Evolutionary conservation across 805 yeast genomes (phyloP), one percentile per base, ranked within the genome.

Genomic region (Cyberlindnera mrakii): DNA sequence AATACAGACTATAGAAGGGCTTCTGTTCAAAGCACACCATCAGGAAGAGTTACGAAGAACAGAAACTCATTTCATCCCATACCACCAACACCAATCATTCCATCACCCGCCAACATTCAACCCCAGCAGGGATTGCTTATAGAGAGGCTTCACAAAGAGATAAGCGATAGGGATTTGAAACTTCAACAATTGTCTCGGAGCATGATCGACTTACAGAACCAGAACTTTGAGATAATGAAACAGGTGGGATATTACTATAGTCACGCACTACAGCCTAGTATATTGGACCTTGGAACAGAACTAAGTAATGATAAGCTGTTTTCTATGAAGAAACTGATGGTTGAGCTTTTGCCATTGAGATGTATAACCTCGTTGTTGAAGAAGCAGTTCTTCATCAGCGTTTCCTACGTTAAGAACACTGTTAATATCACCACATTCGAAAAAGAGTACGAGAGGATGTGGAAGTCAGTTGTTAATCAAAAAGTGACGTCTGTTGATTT

Each of bases 1-100:
- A 53, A 53, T 33, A 41, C 45, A 5, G 37, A 43, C 5, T 53
- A 51, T 40, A 52, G 55, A 3, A 39, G 55, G 23, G 46, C 27
- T 6, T 23, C 27, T 9, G 27, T 23, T 3, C 27, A 23, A 10
- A 23, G 3, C 4, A 6, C 11, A 6, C 27, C 27, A 23, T 23
- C 27, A 23, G 27, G 27, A 5, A 23, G 11, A 23, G 6, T 23
- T 4, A 23, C 27, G 27, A 23, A 23, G 27, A 23, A 23, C 27
- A 23, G 13, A 9, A 23, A 23, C 27, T 23, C 27, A 23, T 11
- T 23, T 23, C 5, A 23, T 9, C 27, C 9, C 27, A 5, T 23
- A 23, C 27, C 27, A 9, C 27, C 27, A 10, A 23, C 27, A 9
- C 27, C 13, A 23, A 23, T 23, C 27, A 23, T 23, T 23, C 27